Evolutionary conservation across 2,329 filamentous ascomycete species (phyloP).

Genomic region (Penicillium sp.): DNA sequence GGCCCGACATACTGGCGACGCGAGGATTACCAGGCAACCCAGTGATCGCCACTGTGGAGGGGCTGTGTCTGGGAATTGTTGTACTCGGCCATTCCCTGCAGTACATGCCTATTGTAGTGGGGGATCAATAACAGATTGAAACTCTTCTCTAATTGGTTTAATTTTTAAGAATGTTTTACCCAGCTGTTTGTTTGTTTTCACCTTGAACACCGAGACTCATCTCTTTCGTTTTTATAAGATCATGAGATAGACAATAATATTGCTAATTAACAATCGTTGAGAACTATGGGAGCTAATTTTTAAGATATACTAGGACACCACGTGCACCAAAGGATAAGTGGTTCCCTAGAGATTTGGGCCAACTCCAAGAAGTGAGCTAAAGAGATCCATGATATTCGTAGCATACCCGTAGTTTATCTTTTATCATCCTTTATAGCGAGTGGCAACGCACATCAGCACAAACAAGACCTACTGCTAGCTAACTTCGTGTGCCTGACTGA

Average conservation of each 20-base stretch:
- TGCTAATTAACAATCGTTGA: too few relatives aligned
- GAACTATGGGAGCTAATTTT: not conserved
- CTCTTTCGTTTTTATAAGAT: too few relatives aligned
- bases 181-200: too few relatives aligned
- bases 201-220: too few relatives aligned
- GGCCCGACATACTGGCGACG: slow-evolving; percentile 13
- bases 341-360: not conserved
- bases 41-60: slow-evolving; percentile 15
- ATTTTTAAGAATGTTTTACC: too few relatives aligned
- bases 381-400: not conserved
- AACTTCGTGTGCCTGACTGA: not conserved
- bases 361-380: not conserved
- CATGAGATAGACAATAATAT: too few relatives aligned
- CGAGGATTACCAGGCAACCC: slow-evolving; percentile 7
- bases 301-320: not conserved
- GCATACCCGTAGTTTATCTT: not conserved
- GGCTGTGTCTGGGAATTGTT: not conserved
- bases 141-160: too few relatives aligned
- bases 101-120: not conserved
- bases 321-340: not conserved
- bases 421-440: not conserved
- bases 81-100: too few relatives aligned
- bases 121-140: too few relatives aligned
- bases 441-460: not conserved
- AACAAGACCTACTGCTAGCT: not conserved